Conservation (phyloP, 2,329 filamentous ascomycete genomes). For the Xylariaceae sp. region DNA sequence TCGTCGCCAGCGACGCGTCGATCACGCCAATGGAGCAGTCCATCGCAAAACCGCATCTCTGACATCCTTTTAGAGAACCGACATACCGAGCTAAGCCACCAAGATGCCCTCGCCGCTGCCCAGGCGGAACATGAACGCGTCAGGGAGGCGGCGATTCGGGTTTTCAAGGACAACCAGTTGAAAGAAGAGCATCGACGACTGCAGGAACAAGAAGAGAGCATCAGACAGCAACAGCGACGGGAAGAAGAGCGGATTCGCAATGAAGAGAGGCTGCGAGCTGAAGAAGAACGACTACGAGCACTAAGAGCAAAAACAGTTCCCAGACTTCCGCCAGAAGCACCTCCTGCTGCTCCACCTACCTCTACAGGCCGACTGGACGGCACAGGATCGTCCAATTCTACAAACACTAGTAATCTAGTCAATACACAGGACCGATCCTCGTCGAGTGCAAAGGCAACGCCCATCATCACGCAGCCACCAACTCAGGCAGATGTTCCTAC, state of each 20-base stretch:
- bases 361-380: slow-evolving; percentile 9
- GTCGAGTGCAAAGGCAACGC: slow-evolving; percentile 19
- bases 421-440: slow-evolving; percentile 18
- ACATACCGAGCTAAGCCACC: slow-evolving; percentile 67
- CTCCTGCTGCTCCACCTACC: not conserved
- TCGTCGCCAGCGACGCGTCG: slow-evolving; percentile 48
- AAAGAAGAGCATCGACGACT: slow-evolving; percentile 47
- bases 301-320: slow-evolving; percentile 53
- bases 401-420: not conserved
- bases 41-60: slow-evolving; percentile 56
- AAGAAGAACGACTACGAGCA: slow-evolving; percentile 55
- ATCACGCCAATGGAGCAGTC: slow-evolving; percentile 48
- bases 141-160: slow-evolving; percentile 55
- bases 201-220: slow-evolving; percentile 44
- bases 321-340: slow-evolving; percentile 39
- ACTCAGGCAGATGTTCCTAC: slow-evolving; percentile 13
- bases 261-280: slow-evolving; percentile 52
- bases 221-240: slow-evolving; percentile 51
- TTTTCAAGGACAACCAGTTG: slow-evolving; percentile 54
- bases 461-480: not conserved
- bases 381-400: not conserved
- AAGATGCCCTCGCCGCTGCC: slow-evolving; percentile 69
- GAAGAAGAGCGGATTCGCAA: slow-evolving; percentile 53
- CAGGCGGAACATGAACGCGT: slow-evolving; percentile 71
- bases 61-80: slow-evolving; percentile 66